Base-by-base conservation (phyloP, 331 rosid species). In the Phaseolus coccineus region DNA sequence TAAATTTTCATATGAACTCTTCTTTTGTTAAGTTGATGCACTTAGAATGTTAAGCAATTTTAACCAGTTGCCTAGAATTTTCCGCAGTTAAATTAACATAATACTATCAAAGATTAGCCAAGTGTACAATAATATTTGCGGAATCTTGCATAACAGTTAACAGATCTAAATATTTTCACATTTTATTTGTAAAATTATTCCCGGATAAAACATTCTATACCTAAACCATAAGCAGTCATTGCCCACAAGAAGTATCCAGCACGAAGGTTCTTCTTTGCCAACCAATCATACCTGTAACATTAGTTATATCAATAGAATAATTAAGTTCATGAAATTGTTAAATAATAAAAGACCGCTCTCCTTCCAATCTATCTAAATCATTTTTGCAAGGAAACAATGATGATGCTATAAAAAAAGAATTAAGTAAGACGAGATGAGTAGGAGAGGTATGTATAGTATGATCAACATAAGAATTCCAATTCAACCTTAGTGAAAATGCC, bases 211-310 rank as follows among this genome's bases (percentile, higher is more conserved):
- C 55, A 74, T 71, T 44, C 33, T 91, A 86, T 90, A 96, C 99
- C 99, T 90, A 89, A 86, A 73, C 99, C 99, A 80, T 93, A 96
- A 50, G 99, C 99, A 35, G 93, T 82, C 98, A 96, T 96, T 66
- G 95, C 97, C 99, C 99, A 93, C 59, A 93, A 77, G 68, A 96
- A 96, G 91, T 96, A 96, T 51, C 99, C 99, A 5, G 84, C 73
- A 12, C 88, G 87, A 53, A 96, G 97, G 69, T 76, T 91, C 87
- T 82, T 93, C 87, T 93, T 96, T 62, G 97, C 88, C 80, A 96
- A 77, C 98, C 98, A 93, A 84, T 96, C 99, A 53, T 87, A 96
- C 93, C 99, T 96, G 87, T 61, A 79, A 81, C 79, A 25, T 74
- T 64, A 79, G 66, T 84, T 50, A 67, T 78, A 67, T 78, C 69